A percentile compares a stretch with the other conserved stretches of the same genome.
Conservation (phyloP, 352 stramenopile genomes). For the Globisporangium carolinianum region DNA sequence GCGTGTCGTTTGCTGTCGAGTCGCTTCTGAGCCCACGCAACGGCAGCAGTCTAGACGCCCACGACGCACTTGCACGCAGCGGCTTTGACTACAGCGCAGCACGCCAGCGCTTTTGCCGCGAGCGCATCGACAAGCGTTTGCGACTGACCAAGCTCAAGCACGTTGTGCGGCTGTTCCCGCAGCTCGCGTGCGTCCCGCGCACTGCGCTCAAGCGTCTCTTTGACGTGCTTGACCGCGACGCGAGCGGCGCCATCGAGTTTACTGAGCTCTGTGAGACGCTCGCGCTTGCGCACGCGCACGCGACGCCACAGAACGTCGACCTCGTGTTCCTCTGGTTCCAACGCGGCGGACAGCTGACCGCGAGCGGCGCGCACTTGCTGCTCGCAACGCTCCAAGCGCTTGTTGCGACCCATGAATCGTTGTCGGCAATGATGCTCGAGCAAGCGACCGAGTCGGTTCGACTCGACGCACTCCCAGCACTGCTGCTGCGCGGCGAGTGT, state of each 20-base stretch:
- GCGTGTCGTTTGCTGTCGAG: constrained; percentile 14
- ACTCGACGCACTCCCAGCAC: constrained; percentile 9
- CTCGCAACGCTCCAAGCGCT: constrained; percentile 19
- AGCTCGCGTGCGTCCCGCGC: constrained; percentile 25
- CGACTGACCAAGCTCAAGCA: constrained; percentile 27
- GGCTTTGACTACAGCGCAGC: constrained; percentile 6
- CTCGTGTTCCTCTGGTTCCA: constrained; percentile 60
- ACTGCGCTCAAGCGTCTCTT: constrained; percentile 32
- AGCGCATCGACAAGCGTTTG: constrained; percentile 34
- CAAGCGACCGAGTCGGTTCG: constrained; percentile 10
- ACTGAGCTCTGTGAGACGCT: constrained; percentile 59
- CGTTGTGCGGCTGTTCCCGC: constrained; percentile 55
- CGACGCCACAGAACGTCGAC: constrained; percentile 29
- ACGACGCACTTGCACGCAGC: neutral
- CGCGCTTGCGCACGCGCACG: constrained; percentile 23
- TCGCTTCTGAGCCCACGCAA: constrained; percentile 6
- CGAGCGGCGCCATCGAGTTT: constrained; percentile 44
- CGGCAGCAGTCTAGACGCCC: neutral
- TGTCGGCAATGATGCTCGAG: constrained; percentile 11
- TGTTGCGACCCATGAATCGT: constrained; percentile 8
- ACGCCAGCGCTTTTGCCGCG: constrained; percentile 38
- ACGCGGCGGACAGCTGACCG: constrained; percentile 20
- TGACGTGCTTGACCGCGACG: constrained; percentile 38
- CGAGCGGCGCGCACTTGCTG: constrained; percentile 28
- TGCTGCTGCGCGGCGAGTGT: constrained; percentile 16